phyloP scores from a whole-genome alignment of 2,329 filamentous ascomycete genomes.

The Alternaria rosae region DNA sequence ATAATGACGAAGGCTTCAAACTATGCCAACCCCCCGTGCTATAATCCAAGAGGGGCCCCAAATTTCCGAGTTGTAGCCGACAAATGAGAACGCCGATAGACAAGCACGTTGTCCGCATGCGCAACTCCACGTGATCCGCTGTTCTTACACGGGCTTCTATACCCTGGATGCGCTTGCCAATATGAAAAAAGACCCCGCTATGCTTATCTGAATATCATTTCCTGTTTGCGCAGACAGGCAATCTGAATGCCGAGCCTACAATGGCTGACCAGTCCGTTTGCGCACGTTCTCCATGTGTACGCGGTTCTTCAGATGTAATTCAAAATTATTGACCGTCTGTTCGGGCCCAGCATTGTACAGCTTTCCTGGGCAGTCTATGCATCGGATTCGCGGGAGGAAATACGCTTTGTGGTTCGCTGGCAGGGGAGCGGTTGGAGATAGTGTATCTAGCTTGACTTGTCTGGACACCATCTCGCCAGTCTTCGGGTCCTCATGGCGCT shows the following conservation, averaged over 20 bases:
- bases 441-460: constrained; percentile 63
- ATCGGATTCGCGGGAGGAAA: constrained; percentile 88
- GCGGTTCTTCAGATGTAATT: constrained; percentile 88
- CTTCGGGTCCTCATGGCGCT: constrained; percentile 50
- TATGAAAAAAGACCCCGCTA: constrained; percentile 16
- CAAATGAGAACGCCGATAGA: constrained; percentile 40
- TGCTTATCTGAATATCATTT: constrained; percentile 10
- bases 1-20: constrained; percentile 8
- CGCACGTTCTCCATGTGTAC: constrained; percentile 62
- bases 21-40: constrained; percentile 1
- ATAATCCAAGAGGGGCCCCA: constrained; percentile 16
- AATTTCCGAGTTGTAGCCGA: constrained; percentile 24
- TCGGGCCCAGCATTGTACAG: constrained; percentile 90
- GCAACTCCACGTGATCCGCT: constrained; percentile 21
- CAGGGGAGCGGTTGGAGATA: constrained; percentile 57
- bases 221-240: not conserved
- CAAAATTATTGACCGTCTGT: constrained; percentile 86
- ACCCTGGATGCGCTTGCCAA: constrained; percentile 19
- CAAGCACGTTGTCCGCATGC: constrained; percentile 28
- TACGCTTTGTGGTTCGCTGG: constrained; percentile 75
- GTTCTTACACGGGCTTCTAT: constrained; percentile 29
- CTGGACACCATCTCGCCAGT: constrained; percentile 61
- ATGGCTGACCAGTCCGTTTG: constrained; percentile 36
- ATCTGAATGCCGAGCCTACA: constrained; percentile 1
- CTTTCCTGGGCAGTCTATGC: constrained; percentile 91